Percentiles rank a stretch among this genome's conserved stretches.
phyloP scores from a whole-genome alignment of 495 filamentous ascomycete genomes.

The Aspergillus homomorphus region DNA sequence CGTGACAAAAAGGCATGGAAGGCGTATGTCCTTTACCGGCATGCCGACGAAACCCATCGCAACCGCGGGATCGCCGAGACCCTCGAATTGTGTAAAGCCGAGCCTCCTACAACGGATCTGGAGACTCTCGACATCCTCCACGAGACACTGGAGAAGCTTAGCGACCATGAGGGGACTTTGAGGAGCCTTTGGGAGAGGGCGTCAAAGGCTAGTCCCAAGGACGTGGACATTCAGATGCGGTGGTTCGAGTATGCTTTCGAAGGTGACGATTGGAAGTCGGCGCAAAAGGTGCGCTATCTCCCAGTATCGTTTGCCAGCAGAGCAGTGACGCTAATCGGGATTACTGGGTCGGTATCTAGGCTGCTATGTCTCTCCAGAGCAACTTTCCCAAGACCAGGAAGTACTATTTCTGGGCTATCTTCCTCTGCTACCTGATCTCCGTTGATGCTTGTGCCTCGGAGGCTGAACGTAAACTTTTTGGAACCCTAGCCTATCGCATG shows the following conservation, averaged over 20 bases:
- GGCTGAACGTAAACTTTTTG: conserved; percentile 53
- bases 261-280: conserved; percentile 51
- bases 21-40: conserved; percentile 47
- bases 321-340: background rate
- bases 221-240: conserved; percentile 48
- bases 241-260: conserved; percentile 53
- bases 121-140: conserved; percentile 50
- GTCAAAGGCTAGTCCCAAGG: conserved; percentile 48
- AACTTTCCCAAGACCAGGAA: conserved; percentile 54
- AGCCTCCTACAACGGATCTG: conserved; percentile 48
- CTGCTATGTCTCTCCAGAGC: conserved; percentile 58
- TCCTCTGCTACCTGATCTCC: conserved; percentile 46
- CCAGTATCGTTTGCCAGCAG: background rate
- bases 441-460: conserved; percentile 37
- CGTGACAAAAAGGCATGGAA: conserved; percentile 44
- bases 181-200: conserved; percentile 54
- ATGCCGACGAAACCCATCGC: conserved; percentile 42
- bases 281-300: conserved; percentile 48
- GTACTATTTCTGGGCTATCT: conserved; percentile 59
- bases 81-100: conserved; percentile 41
- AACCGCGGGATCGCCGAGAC: conserved; percentile 47
- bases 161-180: conserved; percentile 33
- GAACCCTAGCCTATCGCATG: conserved; percentile 57
- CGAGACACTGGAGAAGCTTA: conserved; percentile 33
- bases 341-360: conserved; percentile 28